These are phyloP conservation scores for Bombardia bombarda DNA, from an alignment of 495 filamentous ascomycete genomes.

Conservation along the genomic window DNA sequence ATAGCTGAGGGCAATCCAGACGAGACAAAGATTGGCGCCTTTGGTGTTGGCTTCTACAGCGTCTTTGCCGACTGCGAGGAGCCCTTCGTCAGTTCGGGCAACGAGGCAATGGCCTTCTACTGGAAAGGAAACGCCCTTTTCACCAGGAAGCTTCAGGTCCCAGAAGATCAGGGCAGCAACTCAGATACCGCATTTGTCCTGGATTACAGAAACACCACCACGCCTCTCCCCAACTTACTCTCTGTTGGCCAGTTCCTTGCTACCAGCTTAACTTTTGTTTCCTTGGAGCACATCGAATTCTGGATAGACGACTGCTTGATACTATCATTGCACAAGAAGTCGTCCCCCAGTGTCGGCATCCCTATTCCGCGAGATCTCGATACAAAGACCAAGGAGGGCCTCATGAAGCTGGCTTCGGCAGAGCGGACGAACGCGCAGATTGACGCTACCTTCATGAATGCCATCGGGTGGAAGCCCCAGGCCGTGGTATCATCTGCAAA, in stretches of 20 bases:
- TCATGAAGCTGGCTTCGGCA: slow-evolving; percentile 74
- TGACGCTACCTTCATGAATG: slow-evolving; percentile 84
- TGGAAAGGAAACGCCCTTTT: slow-evolving; percentile 96
- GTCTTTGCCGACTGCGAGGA: slow-evolving; percentile 98
- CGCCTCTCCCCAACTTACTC: slow-evolving; percentile 75
- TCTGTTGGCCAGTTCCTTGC: slow-evolving; percentile 85
- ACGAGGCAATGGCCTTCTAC: slow-evolving; percentile 94
- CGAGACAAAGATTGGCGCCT: slow-evolving; percentile 97
- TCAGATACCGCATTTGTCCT: slow-evolving; percentile 82
- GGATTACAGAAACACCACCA: slow-evolving; percentile 80
- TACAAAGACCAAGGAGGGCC: slow-evolving; percentile 66
- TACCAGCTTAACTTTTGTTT: slow-evolving; percentile 94
- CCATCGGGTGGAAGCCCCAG: slow-evolving; percentile 71
- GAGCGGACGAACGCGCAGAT: slow-evolving; percentile 79
- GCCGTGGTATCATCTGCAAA: slow-evolving; percentile 25
- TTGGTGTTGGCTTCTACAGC: slow-evolving; percentile 97
- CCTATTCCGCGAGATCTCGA: slow-evolving; percentile 74
- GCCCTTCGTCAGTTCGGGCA: slow-evolving; percentile 87
- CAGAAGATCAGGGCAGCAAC: slow-evolving; percentile 50
- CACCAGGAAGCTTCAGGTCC: slow-evolving; percentile 69
- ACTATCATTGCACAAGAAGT: slow-evolving; percentile 70
- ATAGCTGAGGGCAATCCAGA: slow-evolving; percentile 98
- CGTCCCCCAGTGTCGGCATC: slow-evolving; percentile 62
- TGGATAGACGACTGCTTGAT: slow-evolving; percentile 84
- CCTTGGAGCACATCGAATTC: slow-evolving; percentile 77